These are phyloP conservation scores for Podospora sp. DNA, from an alignment of 495 filamentous ascomycete genomes.

Conservation along the genomic window DNA sequence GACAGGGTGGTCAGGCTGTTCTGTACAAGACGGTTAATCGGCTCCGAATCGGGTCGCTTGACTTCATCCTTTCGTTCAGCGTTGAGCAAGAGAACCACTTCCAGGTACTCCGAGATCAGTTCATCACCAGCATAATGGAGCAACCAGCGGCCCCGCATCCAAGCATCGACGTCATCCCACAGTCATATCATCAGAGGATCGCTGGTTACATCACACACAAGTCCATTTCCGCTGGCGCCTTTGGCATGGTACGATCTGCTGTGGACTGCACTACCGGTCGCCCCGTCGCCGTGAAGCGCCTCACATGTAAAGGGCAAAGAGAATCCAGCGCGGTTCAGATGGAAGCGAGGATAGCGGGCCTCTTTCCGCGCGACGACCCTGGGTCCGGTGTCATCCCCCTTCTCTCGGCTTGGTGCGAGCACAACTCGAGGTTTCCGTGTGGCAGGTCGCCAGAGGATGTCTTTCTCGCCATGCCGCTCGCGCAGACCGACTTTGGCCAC, in stretches of 20 bases:
- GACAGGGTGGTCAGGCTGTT: slow-evolving; percentile 14
- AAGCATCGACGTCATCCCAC: slow-evolving; percentile 11
- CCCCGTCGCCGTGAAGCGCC: slow-evolving; percentile 17
- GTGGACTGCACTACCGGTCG: slow-evolving; percentile 7
- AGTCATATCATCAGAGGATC: slow-evolving; percentile 14
- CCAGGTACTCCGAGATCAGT: slow-evolving; percentile 10
- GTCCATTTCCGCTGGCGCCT: slow-evolving; percentile 17
- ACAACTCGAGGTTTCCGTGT: not conserved
- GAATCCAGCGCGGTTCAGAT: not conserved
- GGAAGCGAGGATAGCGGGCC: slow-evolving; percentile 1
- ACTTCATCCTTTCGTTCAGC: slow-evolving; percentile 5
- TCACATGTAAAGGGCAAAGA: not conserved
- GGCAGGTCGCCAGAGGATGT: slow-evolving; percentile 9
- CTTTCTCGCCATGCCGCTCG: slow-evolving; percentile 19
- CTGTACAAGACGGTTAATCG: slow-evolving; percentile 5
- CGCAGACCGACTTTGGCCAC: slow-evolving; percentile 9
- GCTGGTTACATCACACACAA: slow-evolving; percentile 18
- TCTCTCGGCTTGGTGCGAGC: slow-evolving; percentile 10
- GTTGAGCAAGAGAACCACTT: slow-evolving; percentile 16
- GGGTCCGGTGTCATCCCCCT: slow-evolving; percentile 6
- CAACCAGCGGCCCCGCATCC: slow-evolving; percentile 3
- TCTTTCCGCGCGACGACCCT: not conserved
- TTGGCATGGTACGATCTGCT: slow-evolving; percentile 20
- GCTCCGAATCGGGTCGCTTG: slow-evolving; percentile 10
- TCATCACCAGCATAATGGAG: slow-evolving; percentile 9